These are phyloP conservation scores for Cercospora citrullina DNA, from an alignment of 2,329 filamentous ascomycete genomes.

Conservation along the genomic window DNA sequence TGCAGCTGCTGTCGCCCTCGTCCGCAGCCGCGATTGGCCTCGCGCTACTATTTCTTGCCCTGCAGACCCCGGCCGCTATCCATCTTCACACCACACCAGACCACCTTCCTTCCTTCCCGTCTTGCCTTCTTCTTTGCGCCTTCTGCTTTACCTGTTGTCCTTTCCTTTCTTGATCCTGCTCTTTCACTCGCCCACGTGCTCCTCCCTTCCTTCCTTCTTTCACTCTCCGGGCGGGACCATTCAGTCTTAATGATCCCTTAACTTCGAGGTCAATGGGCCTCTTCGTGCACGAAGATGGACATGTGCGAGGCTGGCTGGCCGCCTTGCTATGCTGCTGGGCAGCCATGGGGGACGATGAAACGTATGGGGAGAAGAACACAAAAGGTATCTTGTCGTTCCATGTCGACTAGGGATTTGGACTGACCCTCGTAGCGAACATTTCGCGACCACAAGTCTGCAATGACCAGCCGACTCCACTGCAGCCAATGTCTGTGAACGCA, in stretches of 20 bases:
- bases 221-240: constrained; percentile 12
- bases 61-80: constrained; percentile 11
- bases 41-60: constrained; percentile 10
- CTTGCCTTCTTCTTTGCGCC: constrained; percentile 3
- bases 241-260: constrained; percentile 26
- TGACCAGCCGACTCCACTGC: constrained; percentile 29
- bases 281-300: constrained; percentile 34
- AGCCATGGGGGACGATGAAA: constrained; percentile 35
- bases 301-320: constrained; percentile 38
- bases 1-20: constrained; percentile 1
- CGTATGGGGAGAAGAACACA: constrained; percentile 24
- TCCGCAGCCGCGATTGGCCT: constrained; percentile 11
- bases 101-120: not conserved
- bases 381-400: constrained; percentile 4
- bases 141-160: constrained; percentile 10
- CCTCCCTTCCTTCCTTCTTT: not conserved
- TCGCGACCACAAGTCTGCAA: constrained; percentile 25
- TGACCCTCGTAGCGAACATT: constrained; percentile 10
- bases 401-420: too few relatives aligned
- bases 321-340: constrained; percentile 39
- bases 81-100: constrained; percentile 8
- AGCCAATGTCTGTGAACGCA: constrained; percentile 21
- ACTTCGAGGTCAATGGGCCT: constrained; percentile 37
- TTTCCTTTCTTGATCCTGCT: constrained; percentile 12
- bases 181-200: constrained; percentile 2